A percentile compares a stretch with the other conserved stretches of the same genome.
Evolutionary conservation across 148 eudicot genomes (phyloP).

Genomic region (Vaccinium myrtillus): DNA sequence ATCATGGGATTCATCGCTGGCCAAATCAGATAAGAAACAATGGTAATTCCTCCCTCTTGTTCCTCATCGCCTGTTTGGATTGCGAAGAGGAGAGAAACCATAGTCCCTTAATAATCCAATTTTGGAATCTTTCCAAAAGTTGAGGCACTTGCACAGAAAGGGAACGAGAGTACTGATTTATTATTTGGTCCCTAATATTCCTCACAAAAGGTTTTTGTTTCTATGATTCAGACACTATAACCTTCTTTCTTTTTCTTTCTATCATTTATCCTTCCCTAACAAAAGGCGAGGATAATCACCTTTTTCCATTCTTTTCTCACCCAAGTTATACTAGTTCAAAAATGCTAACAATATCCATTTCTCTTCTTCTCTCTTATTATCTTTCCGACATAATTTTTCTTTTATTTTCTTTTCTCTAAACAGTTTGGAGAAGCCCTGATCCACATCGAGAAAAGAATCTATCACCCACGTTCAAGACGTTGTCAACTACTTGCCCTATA

Average conservation of each 20-base stretch:
- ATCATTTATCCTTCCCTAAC: not conserved
- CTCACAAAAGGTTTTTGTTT: not conserved
- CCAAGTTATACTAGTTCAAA: not conserved
- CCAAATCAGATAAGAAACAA: conserved; percentile 79
- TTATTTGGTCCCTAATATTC: not conserved
- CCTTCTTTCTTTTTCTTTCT: not conserved
- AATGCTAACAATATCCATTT: conserved; percentile 18
- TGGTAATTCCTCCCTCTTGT: conserved; percentile 54
- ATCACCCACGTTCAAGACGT: not conserved
- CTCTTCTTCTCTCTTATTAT: conserved; percentile 45
- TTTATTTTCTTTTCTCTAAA: conserved; percentile 29
- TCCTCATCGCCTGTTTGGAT: conserved; percentile 9
- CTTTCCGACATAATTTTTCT: conserved; percentile 27
- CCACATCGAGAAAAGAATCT: conserved; percentile 37
- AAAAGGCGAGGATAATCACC: not conserved
- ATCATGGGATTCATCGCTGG: conserved; percentile 80
- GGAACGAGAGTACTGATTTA: not conserved
- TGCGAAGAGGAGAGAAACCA: no score
- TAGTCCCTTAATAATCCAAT: conserved; percentile 39
- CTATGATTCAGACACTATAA: not conserved
- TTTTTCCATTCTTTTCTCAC: not conserved
- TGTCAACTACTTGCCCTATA: not conserved
- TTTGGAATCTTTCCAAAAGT: not conserved
- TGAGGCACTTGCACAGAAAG: not conserved
- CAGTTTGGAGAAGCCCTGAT: conserved; percentile 33